These are phyloP conservation scores for Boehmeria nivea DNA, from an alignment of 306 rosid genomes.

Conservation along the genomic window DNA sequence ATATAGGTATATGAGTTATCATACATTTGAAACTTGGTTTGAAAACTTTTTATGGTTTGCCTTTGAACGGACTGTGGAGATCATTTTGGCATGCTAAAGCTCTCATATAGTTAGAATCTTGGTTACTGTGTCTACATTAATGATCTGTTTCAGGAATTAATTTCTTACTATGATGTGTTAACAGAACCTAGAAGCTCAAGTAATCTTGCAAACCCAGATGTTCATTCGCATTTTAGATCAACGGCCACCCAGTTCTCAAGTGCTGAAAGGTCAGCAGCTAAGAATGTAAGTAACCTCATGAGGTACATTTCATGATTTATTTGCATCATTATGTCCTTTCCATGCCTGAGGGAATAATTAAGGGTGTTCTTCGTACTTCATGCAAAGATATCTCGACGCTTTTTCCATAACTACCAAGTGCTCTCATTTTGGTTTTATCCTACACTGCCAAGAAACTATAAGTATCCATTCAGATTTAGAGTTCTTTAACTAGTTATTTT, in stretches of 20 bases:
- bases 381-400: too few relatives aligned
- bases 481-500: not conserved
- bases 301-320: constrained; percentile 9
- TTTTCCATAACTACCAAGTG: too few relatives aligned
- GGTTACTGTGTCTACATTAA: not conserved
- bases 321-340: constrained; percentile 3
- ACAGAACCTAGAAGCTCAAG: constrained; percentile 54
- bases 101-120: not conserved
- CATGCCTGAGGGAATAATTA: not conserved
- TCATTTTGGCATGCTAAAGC: too few relatives aligned
- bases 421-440: not conserved
- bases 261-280: constrained; percentile 26
- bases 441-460: not conserved
- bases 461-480: too few relatives aligned
- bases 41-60: too few relatives aligned
- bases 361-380: too few relatives aligned
- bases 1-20: too few relatives aligned
- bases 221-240: constrained; percentile 60
- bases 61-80: too few relatives aligned
- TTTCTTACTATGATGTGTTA: constrained; percentile 37
- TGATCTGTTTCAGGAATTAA: constrained; percentile 32
- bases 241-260: constrained; percentile 31
- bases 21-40: too few relatives aligned
- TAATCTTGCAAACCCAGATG: constrained; percentile 49
- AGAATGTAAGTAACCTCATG: constrained; percentile 38